These are phyloP conservation scores for Dinochytrium kinnereticum DNA, from an alignment of 371 early-diverging fungal genomes.

Conservation along the genomic window DNA sequence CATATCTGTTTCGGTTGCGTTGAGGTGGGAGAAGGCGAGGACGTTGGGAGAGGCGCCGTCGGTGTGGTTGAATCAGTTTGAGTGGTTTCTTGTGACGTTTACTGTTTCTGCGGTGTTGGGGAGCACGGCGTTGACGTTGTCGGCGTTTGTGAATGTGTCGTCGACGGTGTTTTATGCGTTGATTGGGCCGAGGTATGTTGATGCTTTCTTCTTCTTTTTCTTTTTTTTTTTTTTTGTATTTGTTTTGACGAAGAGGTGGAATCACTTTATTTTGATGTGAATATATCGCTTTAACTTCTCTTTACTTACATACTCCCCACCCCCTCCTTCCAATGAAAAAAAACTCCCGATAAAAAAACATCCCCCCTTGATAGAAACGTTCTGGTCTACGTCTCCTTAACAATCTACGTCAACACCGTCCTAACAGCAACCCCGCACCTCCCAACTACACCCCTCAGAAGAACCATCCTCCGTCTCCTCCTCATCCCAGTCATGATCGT, in stretches of 20 bases:
- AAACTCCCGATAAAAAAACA: too few relatives aligned
- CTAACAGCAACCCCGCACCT: not conserved
- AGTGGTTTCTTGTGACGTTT: not conserved
- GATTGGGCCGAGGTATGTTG: too few relatives aligned
- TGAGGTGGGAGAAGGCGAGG: not conserved
- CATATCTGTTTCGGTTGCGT: not conserved
- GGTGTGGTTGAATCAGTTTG: slow-evolving; percentile 2
- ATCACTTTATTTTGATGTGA: too few relatives aligned
- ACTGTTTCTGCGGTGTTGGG: slow-evolving; percentile 1
- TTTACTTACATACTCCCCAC: too few relatives aligned
- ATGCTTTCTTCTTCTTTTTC: too few relatives aligned
- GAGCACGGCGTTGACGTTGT: not conserved
- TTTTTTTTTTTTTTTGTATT: too few relatives aligned
- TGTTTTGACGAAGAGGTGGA: too few relatives aligned
- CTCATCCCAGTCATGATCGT: not conserved
- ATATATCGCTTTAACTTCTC: too few relatives aligned
- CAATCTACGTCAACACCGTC: slow-evolving; percentile 6
- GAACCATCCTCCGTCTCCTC: not conserved
- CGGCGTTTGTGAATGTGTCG: not conserved
- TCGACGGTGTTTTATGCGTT: not conserved
- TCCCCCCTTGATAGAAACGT: too few relatives aligned
- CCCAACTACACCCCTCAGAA: not conserved
- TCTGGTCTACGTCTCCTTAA: not conserved
- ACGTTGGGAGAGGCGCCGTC: too few relatives aligned
- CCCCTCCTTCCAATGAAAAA: too few relatives aligned